These are phyloP conservation scores for Neofusicoccum ribis DNA, from an alignment of 2,329 filamentous ascomycete species.

Conservation along the genomic window DNA sequence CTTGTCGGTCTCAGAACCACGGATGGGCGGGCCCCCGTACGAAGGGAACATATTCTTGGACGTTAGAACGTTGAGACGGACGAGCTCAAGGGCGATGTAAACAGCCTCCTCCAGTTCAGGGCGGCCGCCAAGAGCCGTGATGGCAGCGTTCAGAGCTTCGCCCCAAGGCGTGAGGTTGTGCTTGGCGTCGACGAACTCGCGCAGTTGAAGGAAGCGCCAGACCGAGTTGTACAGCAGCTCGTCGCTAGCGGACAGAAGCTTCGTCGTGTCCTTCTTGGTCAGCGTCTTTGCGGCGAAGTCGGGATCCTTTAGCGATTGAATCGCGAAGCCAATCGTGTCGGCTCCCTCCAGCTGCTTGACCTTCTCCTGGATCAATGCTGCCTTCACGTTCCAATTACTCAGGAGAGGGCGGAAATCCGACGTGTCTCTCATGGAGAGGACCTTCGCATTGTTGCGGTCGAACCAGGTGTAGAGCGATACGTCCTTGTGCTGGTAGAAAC, in stretches of 20 bases:
- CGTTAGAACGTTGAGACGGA: constrained; percentile 77
- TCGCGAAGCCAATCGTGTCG: constrained; percentile 47
- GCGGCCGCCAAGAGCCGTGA: constrained; percentile 62
- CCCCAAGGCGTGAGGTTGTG: constrained; percentile 87
- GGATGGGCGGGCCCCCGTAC: constrained; percentile 59
- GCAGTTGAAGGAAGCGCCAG: constrained; percentile 86
- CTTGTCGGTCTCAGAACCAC: constrained; percentile 72
- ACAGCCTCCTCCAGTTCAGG: constrained; percentile 70
- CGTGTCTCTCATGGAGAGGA: constrained; percentile 60
- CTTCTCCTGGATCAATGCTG: constrained; percentile 53
- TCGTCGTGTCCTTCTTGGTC: constrained; percentile 52
- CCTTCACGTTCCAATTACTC: constrained; percentile 72
- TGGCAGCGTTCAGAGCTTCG: constrained; percentile 69
- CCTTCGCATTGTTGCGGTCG: constrained; percentile 50
- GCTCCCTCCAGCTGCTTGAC: constrained; percentile 25
- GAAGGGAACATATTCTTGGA: constrained; percentile 63
- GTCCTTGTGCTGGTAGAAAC: constrained; percentile 78
- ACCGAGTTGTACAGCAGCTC: constrained; percentile 74
- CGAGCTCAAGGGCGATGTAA: constrained; percentile 81
- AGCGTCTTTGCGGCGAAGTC: constrained; percentile 71
- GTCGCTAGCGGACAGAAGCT: constrained; percentile 60
- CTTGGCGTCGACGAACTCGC: constrained; percentile 76
- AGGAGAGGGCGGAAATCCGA: constrained; percentile 56
- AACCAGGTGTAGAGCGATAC: constrained; percentile 85
- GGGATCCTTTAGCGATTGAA: constrained; percentile 64